Percentiles rank a stretch among this genome's conserved stretches.
phyloP scores from a whole-genome alignment of 345 rosid genomes.

The Melaleuca quinquenervia region DNA sequence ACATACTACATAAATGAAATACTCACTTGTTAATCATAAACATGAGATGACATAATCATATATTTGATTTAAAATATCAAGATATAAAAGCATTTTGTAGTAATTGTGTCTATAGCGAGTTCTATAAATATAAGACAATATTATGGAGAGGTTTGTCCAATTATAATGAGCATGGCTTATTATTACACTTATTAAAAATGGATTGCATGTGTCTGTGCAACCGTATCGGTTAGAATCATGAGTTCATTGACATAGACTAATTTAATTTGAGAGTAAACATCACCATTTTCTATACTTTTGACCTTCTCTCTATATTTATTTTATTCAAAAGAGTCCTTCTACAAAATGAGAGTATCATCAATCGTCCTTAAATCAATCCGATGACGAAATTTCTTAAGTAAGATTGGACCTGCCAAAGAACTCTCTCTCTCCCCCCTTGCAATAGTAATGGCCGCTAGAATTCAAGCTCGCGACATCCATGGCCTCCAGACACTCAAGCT shows the following conservation, averaged over 20 bases:
- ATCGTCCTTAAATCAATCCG: neutral
- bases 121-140: neutral
- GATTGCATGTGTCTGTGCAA: neutral
- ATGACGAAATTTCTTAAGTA: neutral
- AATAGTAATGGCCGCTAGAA: too few relatives aligned
- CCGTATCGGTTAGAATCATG: neutral
- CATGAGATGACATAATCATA: neutral
- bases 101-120: neutral
- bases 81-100: neutral
- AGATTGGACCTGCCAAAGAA: too few relatives aligned
- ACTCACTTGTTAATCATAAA: neutral
- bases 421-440: too few relatives aligned
- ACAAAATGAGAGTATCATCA: too few relatives aligned
- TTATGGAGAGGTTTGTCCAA: neutral
- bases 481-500: too few relatives aligned
- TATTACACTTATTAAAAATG: neutral
- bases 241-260: neutral
- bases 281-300: neutral
- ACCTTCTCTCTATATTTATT: neutral
- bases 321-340: neutral
- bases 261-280: neutral
- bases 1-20: fast-evolving
- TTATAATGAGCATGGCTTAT: neutral
- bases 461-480: too few relatives aligned
- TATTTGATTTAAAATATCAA: neutral